Evolutionary conservation across 2,329 filamentous ascomycete genomes (phyloP).

Genomic region (Clonostachys byssicola): DNA sequence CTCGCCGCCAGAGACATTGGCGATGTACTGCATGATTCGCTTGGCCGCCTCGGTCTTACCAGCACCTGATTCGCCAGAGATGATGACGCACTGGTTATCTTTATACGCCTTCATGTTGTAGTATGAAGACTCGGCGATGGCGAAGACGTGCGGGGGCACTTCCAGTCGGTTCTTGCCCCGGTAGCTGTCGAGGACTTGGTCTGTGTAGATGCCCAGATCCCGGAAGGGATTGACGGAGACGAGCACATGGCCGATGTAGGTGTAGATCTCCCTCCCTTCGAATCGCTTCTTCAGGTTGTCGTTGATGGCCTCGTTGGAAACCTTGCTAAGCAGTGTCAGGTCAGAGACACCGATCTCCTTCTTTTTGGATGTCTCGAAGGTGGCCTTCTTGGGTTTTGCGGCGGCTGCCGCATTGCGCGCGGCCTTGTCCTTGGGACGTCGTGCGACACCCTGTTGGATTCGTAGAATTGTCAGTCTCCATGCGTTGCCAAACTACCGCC

Average conservation of each 20-base stretch:
- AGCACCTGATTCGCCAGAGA: conserved; percentile 95
- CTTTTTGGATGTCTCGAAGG: conserved; percentile 95
- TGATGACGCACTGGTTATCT: conserved; percentile 99
- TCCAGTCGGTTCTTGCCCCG: conserved; percentile 96
- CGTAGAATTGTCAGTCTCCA: too few relatives aligned
- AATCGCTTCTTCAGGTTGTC: conserved; percentile 98
- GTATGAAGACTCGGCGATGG: conserved; percentile 92
- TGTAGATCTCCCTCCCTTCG: conserved; percentile 97
- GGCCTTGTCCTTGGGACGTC: conserved; percentile 33
- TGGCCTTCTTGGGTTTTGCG: conserved; percentile 86
- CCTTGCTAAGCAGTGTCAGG: conserved; percentile 95
- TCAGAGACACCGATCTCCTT: conserved; percentile 99
- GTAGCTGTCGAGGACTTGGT: conserved; percentile 88
- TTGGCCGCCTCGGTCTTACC: conserved; percentile 99
- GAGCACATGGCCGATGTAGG: conserved; percentile 98
- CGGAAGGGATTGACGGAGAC: conserved; percentile 98
- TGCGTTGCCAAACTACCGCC: too few relatives aligned
- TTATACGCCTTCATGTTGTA: conserved; percentile 99
- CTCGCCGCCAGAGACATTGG: conserved; percentile 84
- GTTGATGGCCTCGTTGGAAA: conserved; percentile 98
- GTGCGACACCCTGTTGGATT: conserved; percentile 26
- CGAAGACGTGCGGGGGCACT: conserved; percentile 93
- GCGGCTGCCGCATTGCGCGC: conserved; percentile 30
- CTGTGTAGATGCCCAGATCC: conserved; percentile 97
- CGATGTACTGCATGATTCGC: conserved; percentile 99